Conservation (phyloP, 306 rosid species). For the Casuarina glauca region DNA sequence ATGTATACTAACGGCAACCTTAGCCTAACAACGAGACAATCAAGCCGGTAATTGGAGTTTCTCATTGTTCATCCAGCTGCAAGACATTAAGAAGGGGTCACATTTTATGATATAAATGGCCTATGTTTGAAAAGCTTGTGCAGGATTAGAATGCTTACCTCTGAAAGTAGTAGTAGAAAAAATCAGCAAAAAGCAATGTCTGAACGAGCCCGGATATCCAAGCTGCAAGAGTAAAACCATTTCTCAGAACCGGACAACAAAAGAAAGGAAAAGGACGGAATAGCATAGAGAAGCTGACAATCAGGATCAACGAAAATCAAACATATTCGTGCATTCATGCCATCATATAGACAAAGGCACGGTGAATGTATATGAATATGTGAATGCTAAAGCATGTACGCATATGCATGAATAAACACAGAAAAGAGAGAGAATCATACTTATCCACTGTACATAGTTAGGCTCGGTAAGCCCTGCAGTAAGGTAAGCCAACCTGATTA, state of each 20-base stretch:
- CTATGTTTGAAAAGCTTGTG: conserved; percentile 13
- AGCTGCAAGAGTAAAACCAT: conserved; percentile 47
- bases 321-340: neutral
- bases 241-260: neutral
- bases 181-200: conserved; percentile 82
- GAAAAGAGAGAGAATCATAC: conserved; percentile 4
- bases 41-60: conserved; percentile 86
- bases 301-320: neutral
- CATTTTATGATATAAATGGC: neutral
- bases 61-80: conserved; percentile 88
- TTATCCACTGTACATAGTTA: conserved; percentile 35
- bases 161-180: conserved; percentile 87
- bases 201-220: conserved; percentile 83
- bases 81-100: conserved; percentile 24
- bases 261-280: neutral
- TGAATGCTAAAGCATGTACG: neutral
- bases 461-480: conserved; percentile 33
- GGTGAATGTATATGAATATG: too few relatives aligned
- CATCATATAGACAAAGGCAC: neutral
- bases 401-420: neutral
- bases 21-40: conserved; percentile 26
- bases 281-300: neutral
- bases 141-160: conserved; percentile 46
- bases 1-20: conserved; percentile 18
- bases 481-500: neutral